Evolutionary conservation across 2,329 filamentous ascomycete species (phyloP).

Genomic region (Aspergillus carbonarius): DNA sequence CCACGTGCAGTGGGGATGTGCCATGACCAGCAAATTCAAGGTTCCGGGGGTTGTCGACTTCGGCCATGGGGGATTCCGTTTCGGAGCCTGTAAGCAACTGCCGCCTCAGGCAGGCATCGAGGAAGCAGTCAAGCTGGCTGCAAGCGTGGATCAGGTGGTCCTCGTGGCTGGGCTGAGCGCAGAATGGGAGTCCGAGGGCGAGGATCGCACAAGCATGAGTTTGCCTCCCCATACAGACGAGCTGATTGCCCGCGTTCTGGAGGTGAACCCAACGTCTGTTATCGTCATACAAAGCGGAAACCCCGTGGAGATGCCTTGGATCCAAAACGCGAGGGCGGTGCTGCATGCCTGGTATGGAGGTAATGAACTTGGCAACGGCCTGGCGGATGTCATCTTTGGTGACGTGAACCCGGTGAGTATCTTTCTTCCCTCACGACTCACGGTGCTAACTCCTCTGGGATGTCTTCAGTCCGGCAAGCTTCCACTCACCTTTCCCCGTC

Average conservation of each 20-base stretch:
- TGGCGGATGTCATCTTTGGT: slow-evolving; percentile 72
- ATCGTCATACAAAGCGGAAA: slow-evolving; percentile 74
- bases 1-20: slow-evolving; percentile 58
- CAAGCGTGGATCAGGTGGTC: slow-evolving; percentile 70
- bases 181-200: slow-evolving; percentile 70
- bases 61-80: slow-evolving; percentile 57
- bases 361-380: slow-evolving; percentile 74
- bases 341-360: slow-evolving; percentile 79
- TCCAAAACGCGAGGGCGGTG: slow-evolving; percentile 50
- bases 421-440: neutral
- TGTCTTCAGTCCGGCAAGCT: slow-evolving; percentile 60
- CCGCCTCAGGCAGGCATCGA: slow-evolving; percentile 9
- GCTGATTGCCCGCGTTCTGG: slow-evolving; percentile 60
- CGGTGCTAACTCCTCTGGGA: neutral
- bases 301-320: slow-evolving; percentile 53
- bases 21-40: slow-evolving; percentile 56
- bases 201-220: slow-evolving; percentile 46
- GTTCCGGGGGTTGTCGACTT: slow-evolving; percentile 48
- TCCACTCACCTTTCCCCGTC: slow-evolving; percentile 47
- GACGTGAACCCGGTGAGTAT: slow-evolving; percentile 58
- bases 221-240: slow-evolving; percentile 52
- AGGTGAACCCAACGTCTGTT: slow-evolving; percentile 64
- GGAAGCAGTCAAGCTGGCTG: slow-evolving; percentile 62
- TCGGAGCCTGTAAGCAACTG: slow-evolving; percentile 54
- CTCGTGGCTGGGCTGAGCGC: slow-evolving; percentile 62